Conservation (phyloP, 495 filamentous ascomycete species). For the Podospora appendiculata region DNA sequence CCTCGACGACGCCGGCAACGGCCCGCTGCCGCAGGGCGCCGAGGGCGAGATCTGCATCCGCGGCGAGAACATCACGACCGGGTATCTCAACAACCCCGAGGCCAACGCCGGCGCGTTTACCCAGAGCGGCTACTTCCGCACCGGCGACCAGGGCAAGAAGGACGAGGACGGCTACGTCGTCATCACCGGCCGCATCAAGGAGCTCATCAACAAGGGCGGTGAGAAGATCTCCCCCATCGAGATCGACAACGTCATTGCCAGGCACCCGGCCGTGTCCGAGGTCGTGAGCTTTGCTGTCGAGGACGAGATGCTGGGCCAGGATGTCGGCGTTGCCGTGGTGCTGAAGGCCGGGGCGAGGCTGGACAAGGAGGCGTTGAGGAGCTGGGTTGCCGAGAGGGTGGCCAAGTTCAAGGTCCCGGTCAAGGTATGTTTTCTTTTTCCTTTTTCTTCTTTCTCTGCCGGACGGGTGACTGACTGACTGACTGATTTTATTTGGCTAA, state of each 20-base stretch:
- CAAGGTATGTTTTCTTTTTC: slow-evolving; percentile 57
- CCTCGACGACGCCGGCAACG: slow-evolving; percentile 51
- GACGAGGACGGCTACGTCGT: slow-evolving; percentile 68
- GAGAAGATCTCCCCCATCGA: slow-evolving; percentile 83
- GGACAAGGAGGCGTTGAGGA: slow-evolving; percentile 50
- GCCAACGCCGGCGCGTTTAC: slow-evolving; percentile 64
- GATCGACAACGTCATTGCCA: slow-evolving; percentile 67
- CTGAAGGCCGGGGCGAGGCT: slow-evolving; percentile 52
- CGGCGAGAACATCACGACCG: slow-evolving; percentile 72
- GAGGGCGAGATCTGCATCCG: slow-evolving; percentile 76
- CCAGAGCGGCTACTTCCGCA: slow-evolving; percentile 64
- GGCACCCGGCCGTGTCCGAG: slow-evolving; percentile 62
- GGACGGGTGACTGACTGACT: too few species aligned
- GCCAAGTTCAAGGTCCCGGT: slow-evolving; percentile 84
- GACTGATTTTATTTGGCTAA: too few species aligned
- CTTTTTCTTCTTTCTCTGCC: too few species aligned
- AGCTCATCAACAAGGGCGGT: slow-evolving; percentile 76
- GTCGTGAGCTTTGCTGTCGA: slow-evolving; percentile 74
- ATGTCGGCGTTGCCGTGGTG: slow-evolving; percentile 70
- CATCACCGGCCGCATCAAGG: slow-evolving; percentile 76
- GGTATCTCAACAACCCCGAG: slow-evolving; percentile 72
- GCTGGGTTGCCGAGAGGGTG: slow-evolving; percentile 57
- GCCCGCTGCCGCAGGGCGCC: slow-evolving; percentile 50
- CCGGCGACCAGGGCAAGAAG: slow-evolving; percentile 72
- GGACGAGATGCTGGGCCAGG: slow-evolving; percentile 73